Percentiles rank a stretch among this genome's conserved stretches.
phyloP scores from a whole-genome alignment of 164 flowering plant genomes.

The Tinospora cordifolia region DNA sequence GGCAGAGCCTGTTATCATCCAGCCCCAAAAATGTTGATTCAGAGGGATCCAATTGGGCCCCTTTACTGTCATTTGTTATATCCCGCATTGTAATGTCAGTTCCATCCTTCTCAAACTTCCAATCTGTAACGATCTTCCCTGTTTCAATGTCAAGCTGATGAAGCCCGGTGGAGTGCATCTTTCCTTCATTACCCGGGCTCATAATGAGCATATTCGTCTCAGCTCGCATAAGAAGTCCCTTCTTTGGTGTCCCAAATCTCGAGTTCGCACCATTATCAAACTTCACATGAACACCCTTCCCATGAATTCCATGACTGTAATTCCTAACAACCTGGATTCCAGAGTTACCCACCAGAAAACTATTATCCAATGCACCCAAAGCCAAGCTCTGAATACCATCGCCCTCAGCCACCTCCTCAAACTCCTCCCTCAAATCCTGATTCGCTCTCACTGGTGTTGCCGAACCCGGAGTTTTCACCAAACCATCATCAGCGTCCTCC shows the following conservation, averaged over 20 bases:
- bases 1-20: constrained; percentile 80
- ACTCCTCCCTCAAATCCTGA: constrained; percentile 70
- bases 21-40: constrained; percentile 89
- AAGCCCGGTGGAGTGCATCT: constrained; percentile 52
- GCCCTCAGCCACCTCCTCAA: constrained; percentile 74
- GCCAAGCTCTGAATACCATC: constrained; percentile 91
- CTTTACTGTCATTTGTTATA: constrained; percentile 70
- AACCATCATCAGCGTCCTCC: constrained; percentile 76
- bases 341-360: constrained; percentile 74
- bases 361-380: constrained; percentile 91
- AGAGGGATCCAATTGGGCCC: constrained; percentile 88
- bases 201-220: constrained; percentile 88
- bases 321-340: constrained; percentile 97
- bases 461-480: constrained; percentile 30
- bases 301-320: constrained; percentile 81
- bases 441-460: constrained; percentile 32
- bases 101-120: constrained; percentile 92
- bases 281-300: constrained; percentile 79
- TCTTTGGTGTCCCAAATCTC: constrained; percentile 47
- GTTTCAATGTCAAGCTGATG: constrained; percentile 92
- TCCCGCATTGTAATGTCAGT: constrained; percentile 77
- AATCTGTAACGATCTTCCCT: constrained; percentile 71
- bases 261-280: constrained; percentile 30
- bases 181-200: constrained; percentile 63
- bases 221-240: constrained; percentile 79